These are phyloP conservation scores for Bothriochloa decipiens DNA, from an alignment of 176 grass and related monocot species.

Conservation along the genomic window DNA sequence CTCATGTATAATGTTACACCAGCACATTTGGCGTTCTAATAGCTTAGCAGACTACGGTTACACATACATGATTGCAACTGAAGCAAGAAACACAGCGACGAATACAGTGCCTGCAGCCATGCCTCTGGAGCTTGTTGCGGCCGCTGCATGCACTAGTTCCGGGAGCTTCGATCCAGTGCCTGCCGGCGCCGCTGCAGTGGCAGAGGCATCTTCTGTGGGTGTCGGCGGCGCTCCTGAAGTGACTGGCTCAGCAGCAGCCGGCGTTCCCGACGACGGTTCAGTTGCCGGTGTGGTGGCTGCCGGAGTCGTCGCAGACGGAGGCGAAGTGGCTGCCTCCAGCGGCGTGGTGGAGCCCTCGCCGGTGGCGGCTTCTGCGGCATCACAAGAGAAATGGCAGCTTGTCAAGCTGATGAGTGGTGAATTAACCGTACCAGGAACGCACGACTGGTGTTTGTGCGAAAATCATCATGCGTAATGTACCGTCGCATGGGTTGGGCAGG, in stretches of 20 bases:
- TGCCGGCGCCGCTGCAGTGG: background rate
- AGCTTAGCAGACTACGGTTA: conserved; percentile 37
- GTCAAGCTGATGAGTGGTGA: background rate
- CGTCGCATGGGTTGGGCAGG: conserved; percentile 68
- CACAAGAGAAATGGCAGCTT: background rate
- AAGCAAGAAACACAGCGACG: conserved; percentile 41
- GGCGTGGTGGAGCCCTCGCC: background rate
- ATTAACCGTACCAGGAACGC: background rate
- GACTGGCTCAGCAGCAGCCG: conserved; percentile 22
- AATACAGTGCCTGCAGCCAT: conserved; percentile 20
- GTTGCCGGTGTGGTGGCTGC: conserved; percentile 2
- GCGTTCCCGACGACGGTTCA: background rate
- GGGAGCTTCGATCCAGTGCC: conserved; percentile 40
- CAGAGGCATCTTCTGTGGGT: background rate
- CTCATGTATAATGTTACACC: conserved; percentile 34
- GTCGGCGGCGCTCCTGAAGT: background rate
- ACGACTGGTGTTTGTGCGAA: background rate
- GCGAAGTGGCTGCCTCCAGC: background rate
- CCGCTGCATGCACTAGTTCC: conserved; percentile 45
- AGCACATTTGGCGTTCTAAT: conserved; percentile 8
- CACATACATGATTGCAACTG: conserved; percentile 28
- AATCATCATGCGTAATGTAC: conserved; percentile 34
- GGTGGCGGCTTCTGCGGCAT: background rate
- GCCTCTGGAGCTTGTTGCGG: conserved; percentile 8
- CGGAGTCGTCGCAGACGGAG: conserved; percentile 31